A percentile compares a stretch with the other conserved stretches of the same genome.
Conservation (phyloP, 768 basidiomycete genomes). For the Tulasnella sp. region DNA sequence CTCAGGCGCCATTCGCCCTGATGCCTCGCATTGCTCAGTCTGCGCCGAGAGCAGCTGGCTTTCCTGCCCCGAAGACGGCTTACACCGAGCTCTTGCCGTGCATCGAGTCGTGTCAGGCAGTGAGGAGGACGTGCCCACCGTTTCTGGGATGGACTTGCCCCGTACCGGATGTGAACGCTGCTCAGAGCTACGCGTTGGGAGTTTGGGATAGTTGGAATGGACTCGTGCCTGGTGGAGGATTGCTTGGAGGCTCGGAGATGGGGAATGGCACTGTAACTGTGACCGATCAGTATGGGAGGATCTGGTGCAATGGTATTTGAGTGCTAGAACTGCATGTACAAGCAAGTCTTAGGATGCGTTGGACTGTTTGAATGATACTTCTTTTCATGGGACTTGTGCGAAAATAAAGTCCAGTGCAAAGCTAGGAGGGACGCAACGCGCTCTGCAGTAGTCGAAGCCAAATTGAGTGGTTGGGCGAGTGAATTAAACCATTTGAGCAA, state of each 20-base stretch:
- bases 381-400: too few relatives aligned
- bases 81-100: slow-evolving; percentile 68
- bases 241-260: neutral
- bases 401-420: too few relatives aligned
- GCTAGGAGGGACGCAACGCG: too few relatives aligned
- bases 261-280: slow-evolving; percentile 33
- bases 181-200: slow-evolving; percentile 61
- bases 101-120: slow-evolving; percentile 61
- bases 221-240: slow-evolving; percentile 33
- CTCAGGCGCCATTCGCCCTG: slow-evolving; percentile 3
- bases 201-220: slow-evolving; percentile 49
- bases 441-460: too few relatives aligned
- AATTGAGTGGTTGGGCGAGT: too few relatives aligned
- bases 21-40: neutral
- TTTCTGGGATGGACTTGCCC: slow-evolving; percentile 66
- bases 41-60: slow-evolving; percentile 39
- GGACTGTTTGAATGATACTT: too few relatives aligned
- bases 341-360: too few relatives aligned
- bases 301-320: slow-evolving; percentile 39
- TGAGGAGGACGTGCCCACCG: slow-evolving; percentile 65
- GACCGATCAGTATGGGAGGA: slow-evolving; percentile 61
- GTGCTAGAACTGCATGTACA: too few relatives aligned
- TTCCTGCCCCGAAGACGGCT: slow-evolving; percentile 30
- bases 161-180: slow-evolving; percentile 45
- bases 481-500: too few relatives aligned